A percentile compares a stretch with the other conserved stretches of the same genome.
Evolutionary conservation across 805 yeast genomes (phyloP).

Genomic region (Candida sphagnicola): DNA sequence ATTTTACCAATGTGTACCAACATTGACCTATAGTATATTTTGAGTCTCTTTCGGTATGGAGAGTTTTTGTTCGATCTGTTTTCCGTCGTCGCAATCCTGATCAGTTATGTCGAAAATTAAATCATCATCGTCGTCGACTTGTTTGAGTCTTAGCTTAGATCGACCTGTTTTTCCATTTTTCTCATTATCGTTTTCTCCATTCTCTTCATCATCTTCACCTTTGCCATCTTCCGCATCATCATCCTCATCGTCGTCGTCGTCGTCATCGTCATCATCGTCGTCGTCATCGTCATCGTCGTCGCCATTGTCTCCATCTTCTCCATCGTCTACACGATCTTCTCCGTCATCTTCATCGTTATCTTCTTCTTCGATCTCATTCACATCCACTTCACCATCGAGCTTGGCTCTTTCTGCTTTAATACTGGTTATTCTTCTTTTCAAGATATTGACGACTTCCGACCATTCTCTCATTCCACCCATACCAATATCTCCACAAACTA

Average conservation of each 20-base stretch:
- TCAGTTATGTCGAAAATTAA: conserved; percentile 21
- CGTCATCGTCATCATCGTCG: conserved; percentile 26
- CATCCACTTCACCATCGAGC: conserved; percentile 24
- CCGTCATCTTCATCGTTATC: conserved; percentile 37
- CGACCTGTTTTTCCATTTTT: neutral
- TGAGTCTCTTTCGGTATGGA: conserved; percentile 15
- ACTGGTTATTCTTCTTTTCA: conserved; percentile 29
- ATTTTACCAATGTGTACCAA: too few species aligned
- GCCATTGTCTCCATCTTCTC: conserved; percentile 34
- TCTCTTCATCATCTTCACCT: conserved; percentile 4
- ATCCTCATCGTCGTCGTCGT: conserved; percentile 14
- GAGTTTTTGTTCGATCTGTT: conserved; percentile 9
- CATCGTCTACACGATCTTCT: conserved; percentile 36
- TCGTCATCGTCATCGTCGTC: conserved; percentile 36
- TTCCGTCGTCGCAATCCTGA: conserved; percentile 9
- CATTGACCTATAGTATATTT: conserved; percentile 11
- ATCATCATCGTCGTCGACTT: conserved; percentile 12
- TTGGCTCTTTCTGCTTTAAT: conserved; percentile 24
- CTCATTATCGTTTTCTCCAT: conserved; percentile 4
- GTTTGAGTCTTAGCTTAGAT: neutral
- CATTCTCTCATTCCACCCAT: conserved; percentile 51
- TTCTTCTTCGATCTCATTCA: conserved; percentile 30
- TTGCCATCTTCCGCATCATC: conserved; percentile 9
- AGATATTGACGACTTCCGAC: conserved; percentile 41
- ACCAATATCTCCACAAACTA: conserved; percentile 46